A percentile compares a stretch with the other conserved stretches of the same genome.
Evolutionary conservation across 768 basidiomycete genomes (phyloP).

Genomic region (Dioszegia aurantiaca): DNA sequence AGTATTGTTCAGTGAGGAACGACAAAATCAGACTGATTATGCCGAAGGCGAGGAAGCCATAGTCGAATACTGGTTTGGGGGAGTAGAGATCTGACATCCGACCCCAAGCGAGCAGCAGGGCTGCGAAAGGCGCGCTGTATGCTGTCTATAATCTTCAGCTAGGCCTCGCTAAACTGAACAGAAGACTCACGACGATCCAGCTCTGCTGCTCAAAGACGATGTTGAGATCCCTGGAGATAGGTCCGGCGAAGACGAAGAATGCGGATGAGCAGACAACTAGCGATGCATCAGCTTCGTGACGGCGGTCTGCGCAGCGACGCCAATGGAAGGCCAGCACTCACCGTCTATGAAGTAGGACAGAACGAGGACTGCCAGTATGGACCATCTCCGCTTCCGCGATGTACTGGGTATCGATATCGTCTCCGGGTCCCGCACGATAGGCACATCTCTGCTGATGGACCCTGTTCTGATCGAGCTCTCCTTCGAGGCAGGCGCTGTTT

Average conservation of each 20-base stretch:
- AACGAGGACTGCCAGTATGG: constrained; percentile 7
- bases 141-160: constrained; percentile 24
- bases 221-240: constrained; percentile 32
- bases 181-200: constrained; percentile 41
- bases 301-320: neutral
- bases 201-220: constrained; percentile 30
- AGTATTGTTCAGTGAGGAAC: constrained; percentile 27
- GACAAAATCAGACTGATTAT: constrained; percentile 7
- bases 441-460: too few relatives aligned
- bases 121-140: constrained; percentile 38
- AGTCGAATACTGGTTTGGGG: constrained; percentile 35
- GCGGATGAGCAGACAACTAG: constrained; percentile 6
- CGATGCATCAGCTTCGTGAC: neutral
- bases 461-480: too few relatives aligned
- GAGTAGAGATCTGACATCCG: constrained; percentile 46
- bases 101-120: constrained; percentile 43
- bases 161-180: too few relatives aligned
- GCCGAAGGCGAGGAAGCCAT: constrained; percentile 39
- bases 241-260: constrained; percentile 34
- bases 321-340: neutral
- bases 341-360: constrained; percentile 14
- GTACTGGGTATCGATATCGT: too few relatives aligned
- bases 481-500: too few relatives aligned
- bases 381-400: neutral
- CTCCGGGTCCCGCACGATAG: too few relatives aligned